Evolutionary conservation across 2,329 filamentous ascomycete genomes (phyloP), one percentile per base, ranked within the genome.

Genomic region (Claviceps africana): DNA sequence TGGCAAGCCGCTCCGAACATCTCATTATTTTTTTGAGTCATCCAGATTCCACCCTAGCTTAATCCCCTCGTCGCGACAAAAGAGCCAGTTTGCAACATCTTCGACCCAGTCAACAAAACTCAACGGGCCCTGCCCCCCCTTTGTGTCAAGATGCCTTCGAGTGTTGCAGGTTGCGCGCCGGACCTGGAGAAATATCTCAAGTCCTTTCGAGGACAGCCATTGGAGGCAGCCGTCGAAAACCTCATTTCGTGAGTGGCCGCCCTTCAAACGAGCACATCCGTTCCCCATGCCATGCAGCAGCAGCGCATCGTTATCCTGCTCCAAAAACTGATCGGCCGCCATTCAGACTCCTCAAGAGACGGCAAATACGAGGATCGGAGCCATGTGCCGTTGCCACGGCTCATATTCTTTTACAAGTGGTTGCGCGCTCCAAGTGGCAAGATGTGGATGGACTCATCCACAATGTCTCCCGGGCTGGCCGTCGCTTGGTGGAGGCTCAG

Each of bases 361-460:
- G 90, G 60, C 91, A 97, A 65, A 95, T 98, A 62, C 81, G 80
- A 56, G 88, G 88, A 58, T 88, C 90, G 47, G 82, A 93, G 67
- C 81, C 86, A 66, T 96, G 90, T 70, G 93, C 93, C 53, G 82
- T 93, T 54, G 90, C 90, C 55, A 97, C 91, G 2, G 87, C 90
- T 22, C 86, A 94, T 61, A 82, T 97, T 30, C 81, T 98, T 44
- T 79, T 89, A 50, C 85, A 88, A 55, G 86, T 96, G 22, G 87
- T 98, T 50, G 86, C 86, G 35, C 83, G 83, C 57, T 86, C 85
- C 59, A 86, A 84, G 65, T 90, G 85, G 71, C 77, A 78, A 55
- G 85, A 91, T 65, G 83, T 89, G 47, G 79, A 82, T 48, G 82
- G 84, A 61, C 81, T 98, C 49, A 81, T 97, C 54, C 79, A 84